Percentiles rank a stretch among this genome's conserved stretches.
phyloP scores from a whole-genome alignment of 495 filamentous ascomycete species.

The Baudoinia panamericana region DNA sequence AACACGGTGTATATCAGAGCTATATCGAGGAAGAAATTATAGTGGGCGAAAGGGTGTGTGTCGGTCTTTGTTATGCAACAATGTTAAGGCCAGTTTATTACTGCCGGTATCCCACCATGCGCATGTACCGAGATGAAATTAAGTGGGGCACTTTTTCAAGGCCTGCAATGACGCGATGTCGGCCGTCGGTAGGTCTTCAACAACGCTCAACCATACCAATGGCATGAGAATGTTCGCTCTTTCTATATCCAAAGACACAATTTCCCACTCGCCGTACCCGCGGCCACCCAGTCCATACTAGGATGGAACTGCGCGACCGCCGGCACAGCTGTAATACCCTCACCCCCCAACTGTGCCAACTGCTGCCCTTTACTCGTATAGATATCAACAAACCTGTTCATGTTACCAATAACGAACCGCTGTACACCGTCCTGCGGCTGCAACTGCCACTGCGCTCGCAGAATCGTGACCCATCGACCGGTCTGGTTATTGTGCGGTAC shows the following conservation, averaged over 20 bases:
- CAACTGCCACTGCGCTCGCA: constrained; percentile 86
- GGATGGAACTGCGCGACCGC: constrained; percentile 86
- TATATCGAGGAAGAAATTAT: too few relatives aligned
- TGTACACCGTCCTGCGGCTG: constrained; percentile 63
- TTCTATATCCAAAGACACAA: constrained; percentile 72
- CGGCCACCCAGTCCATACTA: constrained; percentile 79
- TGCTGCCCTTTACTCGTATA: constrained; percentile 70
- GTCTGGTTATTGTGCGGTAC: constrained; percentile 94
- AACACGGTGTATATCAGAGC: too few relatives aligned
- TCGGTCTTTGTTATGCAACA: too few relatives aligned
- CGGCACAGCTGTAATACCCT: constrained; percentile 85
- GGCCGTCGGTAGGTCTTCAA: too few relatives aligned
- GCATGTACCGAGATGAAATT: too few relatives aligned
- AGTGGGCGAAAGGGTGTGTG: too few relatives aligned
- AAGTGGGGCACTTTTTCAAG: too few relatives aligned
- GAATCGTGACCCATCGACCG: constrained; percentile 64
- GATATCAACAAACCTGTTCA: constrained; percentile 94
- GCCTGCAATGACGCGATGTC: too few relatives aligned
- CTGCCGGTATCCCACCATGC: too few relatives aligned
- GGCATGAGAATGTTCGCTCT: too few relatives aligned
- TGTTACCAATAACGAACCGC: constrained; percentile 86
- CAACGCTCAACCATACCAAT: too few relatives aligned
- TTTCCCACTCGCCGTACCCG: constrained; percentile 86
- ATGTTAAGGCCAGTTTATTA: too few relatives aligned
- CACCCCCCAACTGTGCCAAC: constrained; percentile 75